phyloP scores from a whole-genome alignment of 169 alveolate species.

The Eimeria tenella region DNA sequence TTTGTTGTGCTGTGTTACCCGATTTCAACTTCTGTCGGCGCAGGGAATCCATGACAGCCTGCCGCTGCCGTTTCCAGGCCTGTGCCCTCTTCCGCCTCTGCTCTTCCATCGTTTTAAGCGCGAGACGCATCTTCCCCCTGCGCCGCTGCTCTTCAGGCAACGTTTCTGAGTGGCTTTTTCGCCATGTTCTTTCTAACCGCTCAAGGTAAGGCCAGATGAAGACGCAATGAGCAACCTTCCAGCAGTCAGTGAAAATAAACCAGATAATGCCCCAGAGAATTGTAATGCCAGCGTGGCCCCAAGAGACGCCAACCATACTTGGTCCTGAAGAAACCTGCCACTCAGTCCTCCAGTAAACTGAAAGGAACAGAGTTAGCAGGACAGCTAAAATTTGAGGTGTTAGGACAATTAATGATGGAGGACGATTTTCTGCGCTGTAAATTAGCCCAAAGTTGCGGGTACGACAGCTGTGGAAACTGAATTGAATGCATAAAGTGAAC shows the following conservation, averaged over 20 bases:
- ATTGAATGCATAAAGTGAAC: slow-evolving; percentile 73
- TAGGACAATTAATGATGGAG: slow-evolving; percentile 67
- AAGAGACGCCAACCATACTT: slow-evolving; percentile 65
- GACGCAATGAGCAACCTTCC: slow-evolving; percentile 51
- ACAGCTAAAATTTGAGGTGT: slow-evolving; percentile 63
- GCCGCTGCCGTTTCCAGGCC: slow-evolving; percentile 71
- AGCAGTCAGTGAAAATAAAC: slow-evolving; percentile 71
- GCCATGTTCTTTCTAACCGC: not conserved
- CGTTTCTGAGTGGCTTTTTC: not conserved
- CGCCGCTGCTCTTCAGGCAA: slow-evolving; percentile 34
- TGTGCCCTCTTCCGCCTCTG: slow-evolving; percentile 34
- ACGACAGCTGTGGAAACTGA: slow-evolving; percentile 75
- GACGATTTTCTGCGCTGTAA: slow-evolving; percentile 52
- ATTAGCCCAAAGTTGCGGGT: slow-evolving; percentile 28
- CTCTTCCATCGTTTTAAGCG: slow-evolving; percentile 63
- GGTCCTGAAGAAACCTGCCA: slow-evolving; percentile 74
- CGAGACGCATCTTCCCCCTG: slow-evolving; percentile 61
- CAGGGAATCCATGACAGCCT: slow-evolving; percentile 44
- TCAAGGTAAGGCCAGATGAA: slow-evolving; percentile 50
- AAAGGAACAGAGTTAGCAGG: slow-evolving; percentile 49
- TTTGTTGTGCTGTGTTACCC: not conserved
- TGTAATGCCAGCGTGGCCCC: slow-evolving; percentile 81
- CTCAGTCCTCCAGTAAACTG: slow-evolving; percentile 76
- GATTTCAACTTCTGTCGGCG: not conserved
- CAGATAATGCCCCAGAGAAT: slow-evolving; percentile 66